Base-by-base conservation (phyloP, 2,329 filamentous ascomycete genomes). In the Calycina herbarum region DNA sequence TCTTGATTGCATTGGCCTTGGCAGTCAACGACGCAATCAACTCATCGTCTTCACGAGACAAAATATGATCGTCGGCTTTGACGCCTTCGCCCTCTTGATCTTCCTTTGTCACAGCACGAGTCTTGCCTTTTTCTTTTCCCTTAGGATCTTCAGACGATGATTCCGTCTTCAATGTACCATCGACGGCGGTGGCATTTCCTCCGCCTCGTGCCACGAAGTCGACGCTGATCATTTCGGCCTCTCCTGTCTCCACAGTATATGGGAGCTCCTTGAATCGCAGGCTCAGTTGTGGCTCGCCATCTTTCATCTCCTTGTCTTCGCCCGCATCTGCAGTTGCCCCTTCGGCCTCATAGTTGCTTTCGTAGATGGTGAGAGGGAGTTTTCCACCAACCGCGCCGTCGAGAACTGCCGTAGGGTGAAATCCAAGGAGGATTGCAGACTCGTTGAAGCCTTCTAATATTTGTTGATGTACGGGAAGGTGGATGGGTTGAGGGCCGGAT, bases 151-250 rank as follows among this genome's bases (percentile, higher is more conserved):
- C 74, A 66, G 66, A 66, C 48, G 70, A 67, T 57, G 66, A 60
- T 62, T 69, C 60, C 57, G 74, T 72, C 67, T 73, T 72, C 60
- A 68, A 63, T 40, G 72, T 67, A 1, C 73, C 66, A 20, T 79
- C 76, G 29, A 86, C 80, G 38, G 87, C 87, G 11, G 90, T 88
- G 29, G 93, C 94, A 73, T 92, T 94, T 59, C 91, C 92, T 58
- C 91, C 91, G 48, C 91, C 92, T 62, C 89, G 89, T 0, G 94
- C 94, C 24, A 99, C 90, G 70, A 94, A 96, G 78, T 97, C 93
- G 74, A 99, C 92, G 71, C 92, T 91, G 70, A 99, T 98, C 93
- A 97, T 97, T 78, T 99, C 95, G 1, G 94, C 94, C 77, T 98
- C 94, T 10, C 92, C 93, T 0, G 94, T 97, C 79, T 98, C 95